Evolutionary conservation across 805 yeast species (phyloP).

Genomic region (Komagataella pastoris): DNA sequence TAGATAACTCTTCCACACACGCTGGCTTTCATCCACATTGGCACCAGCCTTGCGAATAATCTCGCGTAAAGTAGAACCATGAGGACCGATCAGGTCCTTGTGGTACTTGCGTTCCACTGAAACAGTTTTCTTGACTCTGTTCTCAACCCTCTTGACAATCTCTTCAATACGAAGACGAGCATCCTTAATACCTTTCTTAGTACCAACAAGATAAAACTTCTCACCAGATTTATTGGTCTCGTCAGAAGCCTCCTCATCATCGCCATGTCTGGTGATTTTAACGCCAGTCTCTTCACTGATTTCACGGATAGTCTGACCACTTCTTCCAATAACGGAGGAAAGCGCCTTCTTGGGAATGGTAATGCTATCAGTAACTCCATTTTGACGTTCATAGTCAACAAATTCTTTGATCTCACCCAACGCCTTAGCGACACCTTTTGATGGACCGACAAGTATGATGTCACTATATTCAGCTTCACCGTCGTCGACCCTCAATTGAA

Average conservation of each 20-base stretch:
- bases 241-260: constrained; percentile 15
- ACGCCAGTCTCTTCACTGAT: constrained; percentile 61
- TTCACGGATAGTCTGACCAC: constrained; percentile 73
- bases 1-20: constrained; percentile 41
- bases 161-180: constrained; percentile 52
- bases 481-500: constrained; percentile 53
- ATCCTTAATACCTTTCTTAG: constrained; percentile 57
- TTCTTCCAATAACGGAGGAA: constrained; percentile 79
- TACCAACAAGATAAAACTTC: constrained; percentile 60
- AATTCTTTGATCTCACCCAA: constrained; percentile 76
- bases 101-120: constrained; percentile 66
- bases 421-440: constrained; percentile 76
- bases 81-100: constrained; percentile 64
- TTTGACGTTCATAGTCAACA: constrained; percentile 75
- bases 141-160: constrained; percentile 54
- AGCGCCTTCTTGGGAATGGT: constrained; percentile 63
- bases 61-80: constrained; percentile 60
- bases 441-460: constrained; percentile 72
- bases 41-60: constrained; percentile 76
- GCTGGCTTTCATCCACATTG: constrained; percentile 25
- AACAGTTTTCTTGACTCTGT: constrained; percentile 40
- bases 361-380: constrained; percentile 56
- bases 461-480: constrained; percentile 41
- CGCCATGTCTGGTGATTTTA: constrained; percentile 32
- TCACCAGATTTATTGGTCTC: constrained; percentile 27